Base-by-base conservation (phyloP, 495 filamentous ascomycete species). In the Penicillium diatomitis region DNA sequence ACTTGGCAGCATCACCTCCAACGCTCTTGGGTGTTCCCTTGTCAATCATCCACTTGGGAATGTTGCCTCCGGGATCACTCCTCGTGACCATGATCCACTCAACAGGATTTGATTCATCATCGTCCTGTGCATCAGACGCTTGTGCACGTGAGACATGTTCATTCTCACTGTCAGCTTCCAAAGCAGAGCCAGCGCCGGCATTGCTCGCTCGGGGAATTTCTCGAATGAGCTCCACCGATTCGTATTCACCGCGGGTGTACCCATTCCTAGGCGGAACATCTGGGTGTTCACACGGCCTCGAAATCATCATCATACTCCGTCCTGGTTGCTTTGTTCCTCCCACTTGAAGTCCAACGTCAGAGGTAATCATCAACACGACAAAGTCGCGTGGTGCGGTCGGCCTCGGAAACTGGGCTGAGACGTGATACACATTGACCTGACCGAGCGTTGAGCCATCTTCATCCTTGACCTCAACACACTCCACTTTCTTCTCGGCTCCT, bases 81-180 rank as follows among this genome's bases (percentile, higher is more conserved):
- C 91, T 74, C 2, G 91, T 96, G 27, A 96, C 80, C 92, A 96
- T 96, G 34, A 95, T 81, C 91, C 91, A 97, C 64, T 96, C 91
- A 9, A 96, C 81, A 0, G 85, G 84, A 47, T 81, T 85, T 32
- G 66, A 59, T 42, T 79, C 79, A 30, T 75, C 62, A 6, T 78
- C 74, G 31, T 76, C 75, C 67, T 12, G 77, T 69, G 65, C 47
- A 46, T 53, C 56, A 39, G 71, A 67, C 8, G 65, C 67, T 43
- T 73, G 68, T 4, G 61, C 68, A 6, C 55, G 64, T 48, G 32
- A 6, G 11, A 32, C 37, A 48, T 48, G 37, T 33, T 29, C 6
- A 12, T 32, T 34, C 6, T 33, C 11, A 5, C 28, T 10, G 10
- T 48, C 36, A 32, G 46, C 3, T 34, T 42, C 33, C 4, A 9